These are phyloP conservation scores for Candida xyloterini DNA, from an alignment of 805 yeast species.

Conservation along the genomic window DNA sequence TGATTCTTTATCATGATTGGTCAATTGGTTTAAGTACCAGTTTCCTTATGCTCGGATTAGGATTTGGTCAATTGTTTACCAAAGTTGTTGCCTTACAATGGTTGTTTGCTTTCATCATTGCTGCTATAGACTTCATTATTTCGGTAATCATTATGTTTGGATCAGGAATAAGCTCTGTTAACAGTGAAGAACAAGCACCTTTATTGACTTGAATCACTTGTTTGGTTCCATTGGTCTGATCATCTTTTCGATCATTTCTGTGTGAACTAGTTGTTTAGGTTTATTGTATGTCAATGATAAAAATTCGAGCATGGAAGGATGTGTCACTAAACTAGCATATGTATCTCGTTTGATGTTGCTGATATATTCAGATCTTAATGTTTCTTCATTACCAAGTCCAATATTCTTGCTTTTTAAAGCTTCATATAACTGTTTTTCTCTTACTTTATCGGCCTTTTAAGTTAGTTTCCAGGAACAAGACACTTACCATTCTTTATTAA, in stretches of 20 bases:
- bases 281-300: constrained; percentile 51
- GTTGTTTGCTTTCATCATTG: constrained; percentile 73
- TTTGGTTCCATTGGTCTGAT: constrained; percentile 25
- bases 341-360: constrained; percentile 66
- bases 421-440: constrained; percentile 57
- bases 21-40: constrained; percentile 60
- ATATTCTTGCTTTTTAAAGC: constrained; percentile 58
- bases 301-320: constrained; percentile 51
- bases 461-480: neutral
- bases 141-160: constrained; percentile 49
- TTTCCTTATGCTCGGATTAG: constrained; percentile 61
- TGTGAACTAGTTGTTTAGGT: constrained; percentile 34
- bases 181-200: constrained; percentile 34
- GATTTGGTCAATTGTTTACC: constrained; percentile 64
- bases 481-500: constrained; percentile 7
- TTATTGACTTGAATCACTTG: constrained; percentile 21
- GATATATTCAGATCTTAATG: constrained; percentile 67
- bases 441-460: constrained; percentile 57
- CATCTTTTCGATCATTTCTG: constrained; percentile 40
- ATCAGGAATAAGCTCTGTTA: constrained; percentile 17
- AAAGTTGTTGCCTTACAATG: constrained; percentile 78
- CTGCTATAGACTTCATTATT: constrained; percentile 52
- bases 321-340: constrained; percentile 58
- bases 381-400: constrained; percentile 75
- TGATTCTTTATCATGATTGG: constrained; percentile 67